Conservation (phyloP, 306 rosid species). For the Parietaria judaica region DNA sequence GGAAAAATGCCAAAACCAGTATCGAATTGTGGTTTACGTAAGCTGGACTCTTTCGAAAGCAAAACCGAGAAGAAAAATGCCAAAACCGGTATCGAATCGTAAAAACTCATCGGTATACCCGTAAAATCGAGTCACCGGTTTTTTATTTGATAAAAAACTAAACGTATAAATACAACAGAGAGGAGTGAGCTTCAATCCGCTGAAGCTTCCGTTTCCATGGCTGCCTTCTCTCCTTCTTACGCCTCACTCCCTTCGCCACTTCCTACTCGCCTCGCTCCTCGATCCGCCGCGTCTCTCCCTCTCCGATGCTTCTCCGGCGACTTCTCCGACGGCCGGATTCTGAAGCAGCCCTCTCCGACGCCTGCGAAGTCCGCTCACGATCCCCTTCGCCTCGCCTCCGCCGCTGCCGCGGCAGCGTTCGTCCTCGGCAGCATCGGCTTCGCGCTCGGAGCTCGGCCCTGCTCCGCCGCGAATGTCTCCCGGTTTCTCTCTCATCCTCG, state of each 20-base stretch:
- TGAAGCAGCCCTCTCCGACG: slow-evolving; percentile 4
- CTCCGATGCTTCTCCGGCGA: background rate
- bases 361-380: background rate
- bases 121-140: no score
- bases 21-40: no score
- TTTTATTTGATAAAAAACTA: no score
- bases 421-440: slow-evolving; percentile 47
- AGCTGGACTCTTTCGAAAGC: no score
- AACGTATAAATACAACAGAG: background rate
- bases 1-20: no score
- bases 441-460: slow-evolving; percentile 34
- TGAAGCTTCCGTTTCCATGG: background rate
- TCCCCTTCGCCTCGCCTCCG: slow-evolving; percentile 12
- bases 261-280: background rate
- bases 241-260: background rate
- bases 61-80: no score
- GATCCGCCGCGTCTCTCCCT: background rate
- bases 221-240: background rate
- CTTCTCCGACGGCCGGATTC: background rate
- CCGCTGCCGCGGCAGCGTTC: slow-evolving; percentile 38
- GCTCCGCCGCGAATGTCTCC: slow-evolving; percentile 29
- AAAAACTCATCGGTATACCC: no score
- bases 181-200: background rate
- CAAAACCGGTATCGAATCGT: no score
- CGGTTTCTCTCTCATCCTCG: slow-evolving; percentile 19